Evolutionary conservation across 2,329 filamentous ascomycete species (phyloP).

Genomic region (Aureobasidium sp.): DNA sequence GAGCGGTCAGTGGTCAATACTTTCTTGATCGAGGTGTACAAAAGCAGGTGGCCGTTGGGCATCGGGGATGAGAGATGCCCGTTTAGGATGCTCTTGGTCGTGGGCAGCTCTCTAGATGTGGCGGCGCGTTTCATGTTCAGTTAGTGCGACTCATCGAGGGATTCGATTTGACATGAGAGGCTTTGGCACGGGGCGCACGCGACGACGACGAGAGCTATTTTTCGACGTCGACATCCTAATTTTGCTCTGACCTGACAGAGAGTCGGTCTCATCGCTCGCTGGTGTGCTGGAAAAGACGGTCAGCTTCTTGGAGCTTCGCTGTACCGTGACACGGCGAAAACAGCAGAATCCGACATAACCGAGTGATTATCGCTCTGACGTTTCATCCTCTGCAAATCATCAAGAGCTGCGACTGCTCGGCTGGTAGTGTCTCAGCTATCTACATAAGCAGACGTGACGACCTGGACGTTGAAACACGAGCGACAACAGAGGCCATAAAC

Average conservation of each 20-base stretch:
- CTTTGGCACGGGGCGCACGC: slow-evolving; percentile 5
- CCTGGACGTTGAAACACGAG: neutral
- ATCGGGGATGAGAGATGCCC: neutral
- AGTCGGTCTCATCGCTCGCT: neutral
- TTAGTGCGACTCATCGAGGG: slow-evolving; percentile 1
- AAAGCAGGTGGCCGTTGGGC: slow-evolving; percentile 8
- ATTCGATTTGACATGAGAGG: slow-evolving; percentile 3
- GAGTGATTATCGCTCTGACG: slow-evolving; percentile 14
- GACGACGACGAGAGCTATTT: slow-evolving; percentile 12
- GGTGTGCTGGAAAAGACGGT: neutral
- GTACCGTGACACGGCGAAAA: neutral
- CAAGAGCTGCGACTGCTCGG: slow-evolving; percentile 3
- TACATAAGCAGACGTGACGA: slow-evolving; percentile 6
- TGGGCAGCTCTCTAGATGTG: neutral
- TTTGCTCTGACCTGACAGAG: neutral
- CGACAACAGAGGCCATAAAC: neutral
- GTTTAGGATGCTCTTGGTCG: neutral
- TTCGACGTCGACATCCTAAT: neutral
- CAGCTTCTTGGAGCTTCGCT: neutral
- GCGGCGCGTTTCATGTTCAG: slow-evolving; percentile 10
- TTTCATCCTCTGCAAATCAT: slow-evolving; percentile 15
- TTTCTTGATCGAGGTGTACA: neutral
- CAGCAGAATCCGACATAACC: neutral
- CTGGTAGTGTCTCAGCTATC: slow-evolving; percentile 10
- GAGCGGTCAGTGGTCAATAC: neutral